These are phyloP conservation scores for Chrysanthemum seticuspe DNA, from an alignment of 129 eudicot species.

Conservation along the genomic window DNA sequence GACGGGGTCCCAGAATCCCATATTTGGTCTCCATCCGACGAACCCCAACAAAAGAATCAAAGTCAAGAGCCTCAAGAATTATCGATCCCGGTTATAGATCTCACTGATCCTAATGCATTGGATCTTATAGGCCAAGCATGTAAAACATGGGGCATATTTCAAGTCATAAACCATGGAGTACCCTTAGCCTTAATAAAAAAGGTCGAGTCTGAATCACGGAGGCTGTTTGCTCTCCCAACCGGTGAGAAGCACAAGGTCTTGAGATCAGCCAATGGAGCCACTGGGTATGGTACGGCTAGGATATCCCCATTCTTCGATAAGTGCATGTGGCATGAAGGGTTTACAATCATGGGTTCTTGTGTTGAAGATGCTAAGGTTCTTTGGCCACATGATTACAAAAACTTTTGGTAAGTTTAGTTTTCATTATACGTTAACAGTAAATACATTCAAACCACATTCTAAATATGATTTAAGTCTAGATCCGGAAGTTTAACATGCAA, in stretches of 20 bases:
- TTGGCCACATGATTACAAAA: conserved; percentile 61
- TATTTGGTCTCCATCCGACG: conserved; percentile 37
- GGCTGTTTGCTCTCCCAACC: conserved; percentile 50
- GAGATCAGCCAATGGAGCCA: conserved; percentile 41
- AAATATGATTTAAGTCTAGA: not conserved
- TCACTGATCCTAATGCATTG: conserved; percentile 36
- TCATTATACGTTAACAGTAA: not conserved
- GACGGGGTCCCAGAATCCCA: conserved; percentile 54
- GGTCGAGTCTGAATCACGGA: conserved; percentile 41
- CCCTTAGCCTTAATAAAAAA: conserved; percentile 32
- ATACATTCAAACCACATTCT: not conserved
- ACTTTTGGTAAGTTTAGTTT: conserved; percentile 51
- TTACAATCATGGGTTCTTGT: conserved; percentile 57
- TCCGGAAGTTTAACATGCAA: conserved; percentile 32
- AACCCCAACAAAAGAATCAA: conserved; percentile 3
- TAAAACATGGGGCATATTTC: conserved; percentile 61
- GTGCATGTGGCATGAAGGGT: conserved; percentile 79
- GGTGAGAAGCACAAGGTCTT: conserved; percentile 49
- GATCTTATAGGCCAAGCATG: conserved; percentile 46
- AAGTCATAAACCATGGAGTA: conserved; percentile 56
- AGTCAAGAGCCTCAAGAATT: not conserved
- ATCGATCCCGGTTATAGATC: conserved; percentile 46
- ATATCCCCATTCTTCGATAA: conserved; percentile 53
- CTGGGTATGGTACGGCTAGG: conserved; percentile 64
- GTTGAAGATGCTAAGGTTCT: conserved; percentile 53